A percentile compares a stretch with the other conserved stretches of the same genome.
These are phyloP conservation scores for Ascosphaera aggregata DNA, from an alignment of 2,329 filamentous ascomycete species.

Conservation along the genomic window DNA sequence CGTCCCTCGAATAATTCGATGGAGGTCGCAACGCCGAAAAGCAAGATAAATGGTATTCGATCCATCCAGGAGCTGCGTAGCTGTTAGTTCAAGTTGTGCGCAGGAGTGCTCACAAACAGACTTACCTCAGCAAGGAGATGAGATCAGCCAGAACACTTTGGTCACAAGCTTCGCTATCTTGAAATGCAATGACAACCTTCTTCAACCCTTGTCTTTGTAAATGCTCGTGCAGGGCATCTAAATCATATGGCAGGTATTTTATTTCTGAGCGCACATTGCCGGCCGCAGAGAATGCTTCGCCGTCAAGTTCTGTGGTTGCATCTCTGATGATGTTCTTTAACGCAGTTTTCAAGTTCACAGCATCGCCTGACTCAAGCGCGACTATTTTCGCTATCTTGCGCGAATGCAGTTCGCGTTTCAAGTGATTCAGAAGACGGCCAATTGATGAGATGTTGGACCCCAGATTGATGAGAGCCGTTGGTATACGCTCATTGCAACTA, in stretches of 20 bases:
- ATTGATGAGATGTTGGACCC: slow-evolving; percentile 21
- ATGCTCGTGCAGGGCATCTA: slow-evolving; percentile 22
- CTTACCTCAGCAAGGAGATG: slow-evolving; percentile 20
- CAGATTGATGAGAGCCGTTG: slow-evolving; percentile 19
- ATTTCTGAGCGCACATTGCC: slow-evolving; percentile 8
- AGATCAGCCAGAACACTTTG: slow-evolving; percentile 21
- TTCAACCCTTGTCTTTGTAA: slow-evolving; percentile 14
- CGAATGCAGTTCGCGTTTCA: slow-evolving; percentile 13
- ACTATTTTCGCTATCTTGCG: slow-evolving; percentile 15
- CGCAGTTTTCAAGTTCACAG: slow-evolving; percentile 21
- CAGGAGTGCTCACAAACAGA: no score
- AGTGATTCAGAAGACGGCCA: slow-evolving; percentile 14
- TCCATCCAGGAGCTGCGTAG: slow-evolving; percentile 32
- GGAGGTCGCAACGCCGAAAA: slow-evolving; percentile 39
- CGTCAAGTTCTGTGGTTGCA: slow-evolving; percentile 16
- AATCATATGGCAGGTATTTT: slow-evolving; percentile 21
- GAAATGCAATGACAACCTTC: slow-evolving; percentile 20
- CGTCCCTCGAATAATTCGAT: slow-evolving; percentile 36
- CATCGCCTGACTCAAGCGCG: slow-evolving; percentile 20
- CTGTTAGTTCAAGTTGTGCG: slow-evolving; percentile 8
- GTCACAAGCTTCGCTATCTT: slow-evolving; percentile 25
- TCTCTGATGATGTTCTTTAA: slow-evolving; percentile 23
- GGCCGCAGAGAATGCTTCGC: slow-evolving; percentile 4
- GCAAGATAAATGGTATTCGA: slow-evolving; percentile 34
- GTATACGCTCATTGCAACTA: slow-evolving; percentile 18